phyloP scores from a whole-genome alignment of 208 protist genomes.

The Trypanosoma caninum region DNA sequence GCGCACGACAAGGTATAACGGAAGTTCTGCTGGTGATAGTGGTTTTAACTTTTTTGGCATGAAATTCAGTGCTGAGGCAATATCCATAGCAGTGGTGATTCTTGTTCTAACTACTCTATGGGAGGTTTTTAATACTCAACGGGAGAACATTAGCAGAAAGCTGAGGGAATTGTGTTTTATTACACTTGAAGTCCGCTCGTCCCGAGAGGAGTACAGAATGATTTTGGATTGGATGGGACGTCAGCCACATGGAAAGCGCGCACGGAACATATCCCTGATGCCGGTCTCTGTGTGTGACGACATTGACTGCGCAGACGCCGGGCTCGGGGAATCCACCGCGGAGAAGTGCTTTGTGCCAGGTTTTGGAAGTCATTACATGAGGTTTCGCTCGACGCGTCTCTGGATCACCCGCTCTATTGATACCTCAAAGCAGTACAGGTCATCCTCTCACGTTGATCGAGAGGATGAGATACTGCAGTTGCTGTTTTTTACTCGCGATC shows the following conservation, averaged over 20 bases:
- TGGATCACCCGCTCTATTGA: slow-evolving; percentile 74
- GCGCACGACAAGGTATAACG: background rate
- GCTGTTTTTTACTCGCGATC: slow-evolving; percentile 61
- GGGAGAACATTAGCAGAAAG: slow-evolving; percentile 38
- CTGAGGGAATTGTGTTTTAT: slow-evolving; percentile 48
- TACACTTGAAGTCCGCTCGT: slow-evolving; percentile 86
- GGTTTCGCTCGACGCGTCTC: slow-evolving; percentile 47
- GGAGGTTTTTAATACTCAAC: slow-evolving; percentile 60
- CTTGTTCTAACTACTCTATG: slow-evolving; percentile 61
- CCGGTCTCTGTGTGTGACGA: slow-evolving; percentile 59
- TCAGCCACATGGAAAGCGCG: slow-evolving; percentile 50
- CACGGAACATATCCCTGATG: slow-evolving; percentile 67
- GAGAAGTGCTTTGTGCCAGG: slow-evolving; percentile 66
- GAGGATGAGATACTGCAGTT: slow-evolving; percentile 76
- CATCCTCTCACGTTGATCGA: slow-evolving; percentile 37
- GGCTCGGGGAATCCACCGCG: background rate
- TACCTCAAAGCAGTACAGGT: slow-evolving; percentile 51
- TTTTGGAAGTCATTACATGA: slow-evolving; percentile 77
- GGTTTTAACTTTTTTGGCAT: background rate
- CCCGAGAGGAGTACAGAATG: slow-evolving; percentile 82
- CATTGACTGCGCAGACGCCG: slow-evolving; percentile 8
- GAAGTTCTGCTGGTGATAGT: background rate
- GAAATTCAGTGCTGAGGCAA: slow-evolving; percentile 45
- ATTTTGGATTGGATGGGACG: slow-evolving; percentile 89
- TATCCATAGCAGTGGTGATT: slow-evolving; percentile 53